Evolutionary conservation across 2,329 filamentous ascomycete genomes (phyloP).

Genomic region (Ceratocystis cubensis): DNA sequence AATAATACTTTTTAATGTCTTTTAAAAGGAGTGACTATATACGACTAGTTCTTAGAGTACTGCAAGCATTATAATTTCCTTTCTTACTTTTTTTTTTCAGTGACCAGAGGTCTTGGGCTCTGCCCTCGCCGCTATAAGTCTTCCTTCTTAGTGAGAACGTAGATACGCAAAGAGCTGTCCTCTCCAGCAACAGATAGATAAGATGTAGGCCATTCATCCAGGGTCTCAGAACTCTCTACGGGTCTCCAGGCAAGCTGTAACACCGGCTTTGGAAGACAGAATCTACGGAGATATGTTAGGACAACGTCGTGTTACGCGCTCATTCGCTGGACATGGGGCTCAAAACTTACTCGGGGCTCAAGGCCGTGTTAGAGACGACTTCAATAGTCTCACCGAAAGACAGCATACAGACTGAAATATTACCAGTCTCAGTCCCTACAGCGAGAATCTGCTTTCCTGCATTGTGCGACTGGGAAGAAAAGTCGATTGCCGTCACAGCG

Average conservation of each 20-base stretch:
- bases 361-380: constrained; percentile 11
- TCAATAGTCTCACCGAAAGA: constrained; percentile 3
- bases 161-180: constrained; percentile 48
- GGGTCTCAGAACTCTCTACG: constrained; percentile 20
- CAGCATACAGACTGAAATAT: constrained; percentile 25
- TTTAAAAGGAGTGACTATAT: not conserved
- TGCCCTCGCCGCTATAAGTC: not conserved
- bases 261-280: constrained; percentile 51
- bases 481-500: constrained; percentile 61
- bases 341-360: constrained; percentile 17
- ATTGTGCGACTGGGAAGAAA: constrained; percentile 31
- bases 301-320: not conserved
- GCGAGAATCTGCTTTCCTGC: constrained; percentile 34
- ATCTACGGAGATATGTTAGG: constrained; percentile 26
- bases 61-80: not conserved
- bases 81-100: not conserved
- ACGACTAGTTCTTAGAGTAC: no score
- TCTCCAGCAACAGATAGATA: constrained; percentile 44
- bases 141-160: constrained; percentile 31
- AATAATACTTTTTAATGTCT: constrained; percentile 15
- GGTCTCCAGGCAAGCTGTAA: constrained; percentile 61
- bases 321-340: not conserved
- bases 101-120: not conserved
- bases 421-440: constrained; percentile 45
- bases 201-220: constrained; percentile 28